A percentile compares a stretch with the other conserved stretches of the same genome.
Evolutionary conservation across 2,329 filamentous ascomycete species (phyloP).

Genomic region (Domatiomyces catenatus): DNA sequence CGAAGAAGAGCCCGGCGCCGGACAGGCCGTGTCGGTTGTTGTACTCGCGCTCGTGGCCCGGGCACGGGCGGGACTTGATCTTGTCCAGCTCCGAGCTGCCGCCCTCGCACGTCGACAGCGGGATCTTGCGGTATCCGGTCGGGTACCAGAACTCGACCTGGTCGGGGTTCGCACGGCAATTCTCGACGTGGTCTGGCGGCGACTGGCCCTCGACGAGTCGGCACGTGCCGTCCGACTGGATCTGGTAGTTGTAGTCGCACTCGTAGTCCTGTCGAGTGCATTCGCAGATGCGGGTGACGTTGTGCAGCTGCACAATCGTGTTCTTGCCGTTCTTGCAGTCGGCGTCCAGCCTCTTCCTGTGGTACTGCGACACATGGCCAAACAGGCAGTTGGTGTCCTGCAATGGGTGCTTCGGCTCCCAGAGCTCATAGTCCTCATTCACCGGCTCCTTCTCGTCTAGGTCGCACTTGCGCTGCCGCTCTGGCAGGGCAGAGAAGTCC

Average conservation of each 20-base stretch:
- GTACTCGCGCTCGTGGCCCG: conserved; percentile 69
- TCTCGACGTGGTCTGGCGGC: conserved; percentile 43
- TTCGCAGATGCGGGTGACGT: conserved; percentile 59
- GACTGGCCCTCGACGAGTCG: conserved; percentile 56
- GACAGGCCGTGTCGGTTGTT: conserved; percentile 55
- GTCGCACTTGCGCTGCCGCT: conserved; percentile 49
- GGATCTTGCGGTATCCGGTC: conserved; percentile 78
- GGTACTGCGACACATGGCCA: conserved; percentile 74
- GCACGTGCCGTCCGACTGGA: conserved; percentile 62
- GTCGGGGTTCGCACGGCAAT: conserved; percentile 50
- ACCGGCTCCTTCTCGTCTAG: conserved; percentile 46
- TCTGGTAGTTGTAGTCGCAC: conserved; percentile 92
- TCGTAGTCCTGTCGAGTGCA: conserved; percentile 81
- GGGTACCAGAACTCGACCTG: conserved; percentile 66
- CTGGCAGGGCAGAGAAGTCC: conserved; percentile 71
- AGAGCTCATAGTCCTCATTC: conserved; percentile 61
- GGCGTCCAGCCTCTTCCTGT: conserved; percentile 68
- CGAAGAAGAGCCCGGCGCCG: conserved; percentile 68
- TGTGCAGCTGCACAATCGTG: conserved; percentile 40
- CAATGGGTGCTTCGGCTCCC: conserved; percentile 72
- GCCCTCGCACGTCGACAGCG: conserved; percentile 69
- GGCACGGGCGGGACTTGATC: conserved; percentile 49
- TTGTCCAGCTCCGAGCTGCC: conserved; percentile 58
- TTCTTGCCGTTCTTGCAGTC: conserved; percentile 69
- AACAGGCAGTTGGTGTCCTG: conserved; percentile 73